Evolutionary conservation across 2,329 filamentous ascomycete species (phyloP).

Genomic region (Diaporthe destruens): DNA sequence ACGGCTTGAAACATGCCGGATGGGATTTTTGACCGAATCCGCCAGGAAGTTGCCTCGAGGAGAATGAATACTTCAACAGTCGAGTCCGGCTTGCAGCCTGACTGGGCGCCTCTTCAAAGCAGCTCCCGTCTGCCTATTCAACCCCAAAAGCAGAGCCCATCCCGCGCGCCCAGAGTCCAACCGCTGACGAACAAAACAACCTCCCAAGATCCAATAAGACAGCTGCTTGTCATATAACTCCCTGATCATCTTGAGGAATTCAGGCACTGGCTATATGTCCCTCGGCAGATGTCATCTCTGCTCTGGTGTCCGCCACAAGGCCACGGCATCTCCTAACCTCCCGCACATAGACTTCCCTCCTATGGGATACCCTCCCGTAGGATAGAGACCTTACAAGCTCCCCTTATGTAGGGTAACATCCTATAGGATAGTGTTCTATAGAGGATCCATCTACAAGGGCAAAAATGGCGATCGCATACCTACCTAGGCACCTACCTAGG

Average conservation of each 20-base stretch:
- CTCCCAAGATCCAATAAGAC: neutral
- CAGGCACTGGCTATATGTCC: neutral
- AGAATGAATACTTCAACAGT: neutral
- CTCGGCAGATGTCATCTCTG: neutral
- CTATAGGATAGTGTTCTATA: too few species aligned
- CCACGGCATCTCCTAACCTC: too few species aligned
- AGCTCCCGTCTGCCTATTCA: slow-evolving; percentile 22
- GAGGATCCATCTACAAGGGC: too few species aligned
- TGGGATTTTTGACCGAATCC: neutral
- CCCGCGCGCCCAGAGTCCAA: neutral
- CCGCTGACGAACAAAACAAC: neutral
- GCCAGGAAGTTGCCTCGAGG: neutral
- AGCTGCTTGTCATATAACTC: neutral
- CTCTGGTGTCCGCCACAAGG: too few species aligned
- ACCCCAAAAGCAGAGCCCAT: slow-evolving; percentile 14
- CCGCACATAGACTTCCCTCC: too few species aligned
- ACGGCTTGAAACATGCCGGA: slow-evolving; percentile 27
- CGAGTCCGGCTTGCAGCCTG: neutral
- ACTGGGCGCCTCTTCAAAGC: neutral
- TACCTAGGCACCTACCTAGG: too few species aligned
- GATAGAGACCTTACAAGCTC: too few species aligned
- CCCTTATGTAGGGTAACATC: too few species aligned
- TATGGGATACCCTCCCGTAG: too few species aligned
- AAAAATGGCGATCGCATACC: too few species aligned
- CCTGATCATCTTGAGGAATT: neutral